A percentile compares a stretch with the other conserved stretches of the same genome.
phyloP scores from a whole-genome alignment of 1,139 yeast genomes.

The Blastobotrys persicus region DNA sequence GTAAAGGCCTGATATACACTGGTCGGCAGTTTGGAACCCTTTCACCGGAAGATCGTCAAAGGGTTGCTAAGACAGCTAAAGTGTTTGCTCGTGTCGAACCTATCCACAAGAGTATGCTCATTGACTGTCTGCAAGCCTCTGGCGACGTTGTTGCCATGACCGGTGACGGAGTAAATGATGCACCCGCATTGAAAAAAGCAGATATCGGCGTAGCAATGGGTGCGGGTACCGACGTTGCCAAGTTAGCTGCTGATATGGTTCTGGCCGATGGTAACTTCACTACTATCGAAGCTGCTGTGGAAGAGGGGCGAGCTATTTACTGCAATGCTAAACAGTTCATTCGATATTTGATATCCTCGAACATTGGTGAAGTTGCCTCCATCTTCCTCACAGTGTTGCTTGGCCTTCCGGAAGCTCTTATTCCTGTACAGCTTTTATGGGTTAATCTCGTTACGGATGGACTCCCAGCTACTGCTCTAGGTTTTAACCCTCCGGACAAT shows the following conservation, averaged over 20 bases:
- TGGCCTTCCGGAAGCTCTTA: constrained; percentile 52
- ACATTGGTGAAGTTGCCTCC: constrained; percentile 53
- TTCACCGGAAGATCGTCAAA: constrained; percentile 24
- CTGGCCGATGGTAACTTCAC: constrained; percentile 41
- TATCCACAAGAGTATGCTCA: constrained; percentile 50
- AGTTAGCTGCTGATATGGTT: constrained; percentile 55
- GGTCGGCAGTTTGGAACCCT: constrained; percentile 47
- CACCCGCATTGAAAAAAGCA: constrained; percentile 52
- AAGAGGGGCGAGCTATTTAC: constrained; percentile 45
- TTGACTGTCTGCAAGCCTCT: constrained; percentile 49
- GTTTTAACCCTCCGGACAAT: constrained; percentile 39
- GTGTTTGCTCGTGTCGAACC: constrained; percentile 55
- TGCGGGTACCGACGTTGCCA: constrained; percentile 56
- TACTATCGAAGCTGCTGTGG: constrained; percentile 48
- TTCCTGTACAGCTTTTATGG: constrained; percentile 39
- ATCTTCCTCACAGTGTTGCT: constrained; percentile 48
- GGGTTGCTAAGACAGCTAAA: constrained; percentile 32
- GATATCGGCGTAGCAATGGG: constrained; percentile 54
- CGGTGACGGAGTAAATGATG: constrained; percentile 56
- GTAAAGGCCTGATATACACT: constrained; percentile 37
- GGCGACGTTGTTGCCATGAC: constrained; percentile 50
- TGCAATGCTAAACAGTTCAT: constrained; percentile 52
- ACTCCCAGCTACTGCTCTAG: constrained; percentile 39
- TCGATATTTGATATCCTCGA: constrained; percentile 54
- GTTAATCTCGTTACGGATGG: constrained; percentile 40